phyloP scores from a whole-genome alignment of 345 rosid species.

The Theobroma cacao region DNA sequence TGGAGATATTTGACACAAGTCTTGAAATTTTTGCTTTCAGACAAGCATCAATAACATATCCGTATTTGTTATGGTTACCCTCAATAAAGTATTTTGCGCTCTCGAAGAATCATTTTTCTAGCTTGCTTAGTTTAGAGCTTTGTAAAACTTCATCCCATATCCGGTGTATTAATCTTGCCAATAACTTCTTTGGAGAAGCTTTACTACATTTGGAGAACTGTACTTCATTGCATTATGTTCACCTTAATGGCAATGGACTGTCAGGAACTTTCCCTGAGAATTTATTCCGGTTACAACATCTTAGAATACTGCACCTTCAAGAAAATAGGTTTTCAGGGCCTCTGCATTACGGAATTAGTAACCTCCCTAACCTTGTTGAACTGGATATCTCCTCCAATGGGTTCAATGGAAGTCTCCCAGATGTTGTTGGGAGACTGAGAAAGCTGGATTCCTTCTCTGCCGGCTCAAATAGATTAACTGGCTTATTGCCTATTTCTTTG shows the following conservation, averaged over 20 bases:
- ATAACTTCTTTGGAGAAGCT: constrained; percentile 26
- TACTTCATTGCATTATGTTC: constrained; percentile 26
- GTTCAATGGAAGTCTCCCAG: constrained; percentile 31
- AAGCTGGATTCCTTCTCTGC: constrained; percentile 29
- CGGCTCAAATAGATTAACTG: constrained; percentile 17
- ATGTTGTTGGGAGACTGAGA: constrained; percentile 24
- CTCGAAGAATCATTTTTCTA: constrained; percentile 22
- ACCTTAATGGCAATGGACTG: constrained; percentile 24
- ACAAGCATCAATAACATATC: neutral
- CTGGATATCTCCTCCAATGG: constrained; percentile 29
- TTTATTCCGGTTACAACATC: constrained; percentile 23
- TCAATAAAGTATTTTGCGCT: constrained; percentile 21
- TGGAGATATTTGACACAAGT: neutral
- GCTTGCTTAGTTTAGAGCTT: constrained; percentile 11
- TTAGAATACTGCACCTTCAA: constrained; percentile 21
- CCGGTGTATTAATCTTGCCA: constrained; percentile 19
- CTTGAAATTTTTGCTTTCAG: neutral
- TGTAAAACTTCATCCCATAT: constrained; percentile 20
- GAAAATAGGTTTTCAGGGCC: constrained; percentile 26
- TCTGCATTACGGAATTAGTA: constrained; percentile 11
- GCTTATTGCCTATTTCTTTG: constrained; percentile 31
- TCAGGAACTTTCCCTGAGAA: constrained; percentile 25
- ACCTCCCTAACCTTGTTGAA: constrained; percentile 24
- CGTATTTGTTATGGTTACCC: too few relatives aligned
- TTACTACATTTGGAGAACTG: constrained; percentile 20